These are phyloP conservation scores for Stachybotrys echinatus DNA, from an alignment of 2,329 filamentous ascomycete genomes.

Conservation along the genomic window DNA sequence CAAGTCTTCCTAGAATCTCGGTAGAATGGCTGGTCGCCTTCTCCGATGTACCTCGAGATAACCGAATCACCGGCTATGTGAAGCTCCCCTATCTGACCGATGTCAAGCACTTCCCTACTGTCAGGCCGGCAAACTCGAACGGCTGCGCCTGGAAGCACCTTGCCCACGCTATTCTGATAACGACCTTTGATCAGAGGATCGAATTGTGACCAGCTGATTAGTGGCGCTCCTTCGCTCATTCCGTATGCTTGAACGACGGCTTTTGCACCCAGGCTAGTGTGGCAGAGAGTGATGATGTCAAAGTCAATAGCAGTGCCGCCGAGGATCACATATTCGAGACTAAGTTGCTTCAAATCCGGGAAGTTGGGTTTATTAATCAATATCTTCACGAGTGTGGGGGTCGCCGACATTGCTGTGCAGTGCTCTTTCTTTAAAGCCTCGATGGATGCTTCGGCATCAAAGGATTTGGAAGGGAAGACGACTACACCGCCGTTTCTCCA, in stretches of 20 bases:
- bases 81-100: constrained; percentile 31
- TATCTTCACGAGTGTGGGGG: constrained; percentile 28
- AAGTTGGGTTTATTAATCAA: constrained; percentile 23
- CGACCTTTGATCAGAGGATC: constrained; percentile 23
- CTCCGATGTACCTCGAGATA: constrained; percentile 26
- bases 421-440: constrained; percentile 22
- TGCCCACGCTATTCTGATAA: constrained; percentile 34
- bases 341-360: constrained; percentile 16
- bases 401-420: constrained; percentile 33
- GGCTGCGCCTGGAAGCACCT: constrained; percentile 31
- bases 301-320: constrained; percentile 23
- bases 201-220: constrained; percentile 31
- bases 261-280: constrained; percentile 21
- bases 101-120: constrained; percentile 17
- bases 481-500: constrained; percentile 27
- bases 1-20: constrained; percentile 25
- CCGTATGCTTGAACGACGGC: constrained; percentile 34
- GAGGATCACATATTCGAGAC: constrained; percentile 26
- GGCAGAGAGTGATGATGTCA: constrained; percentile 26
- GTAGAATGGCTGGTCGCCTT: constrained; percentile 26
- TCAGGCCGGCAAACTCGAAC: constrained; percentile 29
- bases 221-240: constrained; percentile 38
- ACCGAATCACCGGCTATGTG: constrained; percentile 31
- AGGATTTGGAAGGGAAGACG: constrained; percentile 28
- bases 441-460: constrained; percentile 25